phyloP scores from a whole-genome alignment of 78 protist species.

The Speleostelium caveatum region DNA sequence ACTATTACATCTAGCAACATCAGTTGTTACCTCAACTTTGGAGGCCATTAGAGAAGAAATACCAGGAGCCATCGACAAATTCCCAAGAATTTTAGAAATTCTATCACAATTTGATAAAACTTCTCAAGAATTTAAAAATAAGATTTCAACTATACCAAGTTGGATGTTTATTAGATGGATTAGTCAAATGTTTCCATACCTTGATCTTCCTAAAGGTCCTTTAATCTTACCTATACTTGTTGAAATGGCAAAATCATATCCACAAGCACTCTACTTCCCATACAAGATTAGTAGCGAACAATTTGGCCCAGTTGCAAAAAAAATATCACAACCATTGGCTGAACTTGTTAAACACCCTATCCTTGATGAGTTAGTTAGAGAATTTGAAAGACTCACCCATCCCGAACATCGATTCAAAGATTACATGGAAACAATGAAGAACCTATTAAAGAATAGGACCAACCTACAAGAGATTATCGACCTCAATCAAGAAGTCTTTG shows the following conservation, averaged over 20 bases:
- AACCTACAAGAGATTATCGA: background rate
- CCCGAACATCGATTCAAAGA: constrained; percentile 83
- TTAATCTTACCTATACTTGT: constrained; percentile 28
- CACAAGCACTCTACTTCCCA: constrained; percentile 87
- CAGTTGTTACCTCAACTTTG: constrained; percentile 20
- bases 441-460: constrained; percentile 20
- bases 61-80: constrained; percentile 75
- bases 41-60: constrained; percentile 67
- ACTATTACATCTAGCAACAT: constrained; percentile 37
- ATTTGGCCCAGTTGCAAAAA: constrained; percentile 36
- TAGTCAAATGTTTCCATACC: constrained; percentile 82
- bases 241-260: constrained; percentile 76
- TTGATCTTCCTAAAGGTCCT: constrained; percentile 65
- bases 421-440: constrained; percentile 66
- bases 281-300: constrained; percentile 61
- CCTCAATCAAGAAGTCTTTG: constrained; percentile 1
- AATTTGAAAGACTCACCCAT: constrained; percentile 57
- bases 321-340: constrained; percentile 12
- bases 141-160: constrained; percentile 43
- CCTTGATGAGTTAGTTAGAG: constrained; percentile 38
- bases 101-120: constrained; percentile 25
- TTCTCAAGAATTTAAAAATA: background rate
- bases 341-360: constrained; percentile 40
- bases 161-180: constrained; percentile 88
- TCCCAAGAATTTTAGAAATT: constrained; percentile 83